Percentiles rank a stretch among this genome's conserved stretches.
These are phyloP conservation scores for Rhizophagus clarus DNA, from an alignment of 192 early-diverging fungal species.

Conservation along the genomic window DNA sequence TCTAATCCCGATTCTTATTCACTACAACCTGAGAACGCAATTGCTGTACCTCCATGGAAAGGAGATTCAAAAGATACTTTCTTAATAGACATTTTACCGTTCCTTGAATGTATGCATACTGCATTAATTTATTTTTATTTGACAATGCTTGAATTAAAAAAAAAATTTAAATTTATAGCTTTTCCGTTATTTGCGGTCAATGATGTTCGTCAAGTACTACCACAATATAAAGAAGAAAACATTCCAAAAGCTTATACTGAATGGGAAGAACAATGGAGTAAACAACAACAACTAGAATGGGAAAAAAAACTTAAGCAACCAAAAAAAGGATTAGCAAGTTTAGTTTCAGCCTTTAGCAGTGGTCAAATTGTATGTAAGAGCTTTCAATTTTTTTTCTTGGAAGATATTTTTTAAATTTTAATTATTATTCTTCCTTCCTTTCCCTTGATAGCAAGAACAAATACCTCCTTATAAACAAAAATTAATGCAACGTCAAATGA, in stretches of 20 bases:
- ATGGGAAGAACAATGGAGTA: constrained; percentile 70
- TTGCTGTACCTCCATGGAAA: constrained; percentile 83
- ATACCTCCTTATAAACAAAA: constrained; percentile 67
- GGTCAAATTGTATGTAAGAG: constrained; percentile 35
- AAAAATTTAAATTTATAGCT: constrained; percentile 35
- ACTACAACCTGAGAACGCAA: constrained; percentile 91
- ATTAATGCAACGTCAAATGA: constrained; percentile 62
- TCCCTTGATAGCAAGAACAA: constrained; percentile 42
- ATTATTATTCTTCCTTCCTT: no score
- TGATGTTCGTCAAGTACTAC: constrained; percentile 74
- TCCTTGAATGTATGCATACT: constrained; percentile 79
- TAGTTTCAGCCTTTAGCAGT: constrained; percentile 47
- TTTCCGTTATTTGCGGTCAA: constrained; percentile 64
- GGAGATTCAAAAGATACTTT: constrained; percentile 82
- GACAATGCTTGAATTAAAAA: neutral
- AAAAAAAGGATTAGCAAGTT: constrained; percentile 61
- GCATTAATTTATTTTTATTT: constrained; percentile 1
- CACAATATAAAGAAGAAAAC: constrained; percentile 66
- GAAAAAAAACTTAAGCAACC: constrained; percentile 58
- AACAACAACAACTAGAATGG: constrained; percentile 64
- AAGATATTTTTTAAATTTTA: neutral
- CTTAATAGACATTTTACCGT: constrained; percentile 81
- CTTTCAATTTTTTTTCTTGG: neutral
- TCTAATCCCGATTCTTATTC: constrained; percentile 80
- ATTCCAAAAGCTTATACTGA: constrained; percentile 69